A percentile compares a stretch with the other conserved stretches of the same genome.
Conservation (phyloP, 164 flowering plant species). For the Kingdonia uniflora region DNA sequence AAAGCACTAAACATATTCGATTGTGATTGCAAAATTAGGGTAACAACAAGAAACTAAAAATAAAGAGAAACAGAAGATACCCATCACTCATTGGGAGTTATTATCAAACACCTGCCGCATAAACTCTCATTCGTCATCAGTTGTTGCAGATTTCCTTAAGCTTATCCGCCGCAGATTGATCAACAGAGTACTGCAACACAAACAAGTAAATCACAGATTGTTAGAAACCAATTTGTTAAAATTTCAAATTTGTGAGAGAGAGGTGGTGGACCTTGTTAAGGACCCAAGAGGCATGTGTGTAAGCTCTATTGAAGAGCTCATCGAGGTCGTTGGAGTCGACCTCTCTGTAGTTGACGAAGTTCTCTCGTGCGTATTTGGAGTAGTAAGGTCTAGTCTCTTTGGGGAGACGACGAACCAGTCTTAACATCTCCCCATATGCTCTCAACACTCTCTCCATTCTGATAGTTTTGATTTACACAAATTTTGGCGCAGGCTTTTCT, state of each 20-base stretch:
- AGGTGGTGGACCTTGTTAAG: constrained; percentile 42
- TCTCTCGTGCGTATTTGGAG: constrained; percentile 68
- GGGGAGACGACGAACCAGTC: constrained; percentile 59
- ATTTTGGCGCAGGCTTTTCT: no score
- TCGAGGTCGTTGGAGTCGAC: constrained; percentile 41
- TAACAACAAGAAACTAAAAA: no score
- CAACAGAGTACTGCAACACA: constrained; percentile 48
- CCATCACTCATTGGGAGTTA: constrained; percentile 4
- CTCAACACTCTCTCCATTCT: constrained; percentile 15
- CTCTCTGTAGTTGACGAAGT: constrained; percentile 74
- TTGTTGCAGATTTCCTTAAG: constrained; percentile 39
- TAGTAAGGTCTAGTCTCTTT: constrained; percentile 61
- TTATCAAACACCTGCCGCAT: constrained; percentile 22
- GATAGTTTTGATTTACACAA: no score
- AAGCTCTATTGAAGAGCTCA: constrained; percentile 51
- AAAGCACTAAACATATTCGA: no score
- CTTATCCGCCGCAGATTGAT: constrained; percentile 39
- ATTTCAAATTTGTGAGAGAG: no score
- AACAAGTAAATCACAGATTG: not conserved
- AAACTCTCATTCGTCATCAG: constrained; percentile 4
- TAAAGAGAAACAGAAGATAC: no score
- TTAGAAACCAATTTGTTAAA: not conserved
- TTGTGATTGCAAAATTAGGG: no score
- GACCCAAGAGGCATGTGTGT: constrained; percentile 60
- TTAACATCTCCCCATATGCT: constrained; percentile 49